phyloP scores from a whole-genome alignment of 352 stramenopile genomes.

The Globisporangium apiculatum region DNA sequence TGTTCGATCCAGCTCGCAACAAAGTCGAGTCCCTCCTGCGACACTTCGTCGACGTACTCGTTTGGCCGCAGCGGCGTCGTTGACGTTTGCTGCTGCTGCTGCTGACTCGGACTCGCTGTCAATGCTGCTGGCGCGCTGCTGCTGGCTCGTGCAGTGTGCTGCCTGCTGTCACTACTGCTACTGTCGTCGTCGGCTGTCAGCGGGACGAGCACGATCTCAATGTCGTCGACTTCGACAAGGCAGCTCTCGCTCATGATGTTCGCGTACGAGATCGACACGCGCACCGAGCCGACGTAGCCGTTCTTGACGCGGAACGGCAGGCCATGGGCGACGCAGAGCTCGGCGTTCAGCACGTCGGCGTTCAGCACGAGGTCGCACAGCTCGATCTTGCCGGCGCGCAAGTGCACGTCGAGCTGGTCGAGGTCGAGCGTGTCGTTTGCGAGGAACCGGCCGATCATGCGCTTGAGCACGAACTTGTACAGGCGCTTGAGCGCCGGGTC shows the following conservation, averaged over 20 bases:
- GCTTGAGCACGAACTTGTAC: slow-evolving; percentile 90
- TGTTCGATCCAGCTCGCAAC: slow-evolving; percentile 88
- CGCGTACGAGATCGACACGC: slow-evolving; percentile 78
- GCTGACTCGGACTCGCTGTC: background rate
- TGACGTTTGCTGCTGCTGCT: background rate
- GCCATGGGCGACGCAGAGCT: slow-evolving; percentile 57
- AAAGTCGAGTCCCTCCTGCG: slow-evolving; percentile 87
- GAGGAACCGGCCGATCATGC: slow-evolving; percentile 83
- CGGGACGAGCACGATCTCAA: slow-evolving; percentile 83
- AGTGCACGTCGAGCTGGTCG: slow-evolving; percentile 81
- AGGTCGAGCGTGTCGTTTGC: slow-evolving; percentile 76
- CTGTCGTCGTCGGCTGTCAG: slow-evolving; percentile 10
- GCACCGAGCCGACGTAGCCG: slow-evolving; percentile 79
- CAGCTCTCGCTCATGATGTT: slow-evolving; percentile 88
- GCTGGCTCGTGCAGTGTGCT: background rate
- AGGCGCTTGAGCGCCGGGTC: slow-evolving; percentile 86
- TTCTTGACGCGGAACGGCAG: slow-evolving; percentile 84
- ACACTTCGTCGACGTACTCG: slow-evolving; percentile 68
- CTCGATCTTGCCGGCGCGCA: slow-evolving; percentile 68
- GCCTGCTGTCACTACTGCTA: no score
- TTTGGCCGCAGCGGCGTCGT: background rate
- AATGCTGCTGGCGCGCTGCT: background rate
- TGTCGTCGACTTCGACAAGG: slow-evolving; percentile 82
- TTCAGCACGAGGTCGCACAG: slow-evolving; percentile 79
- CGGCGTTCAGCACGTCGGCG: slow-evolving; percentile 69